Percentiles rank a stretch among this genome's conserved stretches.
phyloP scores from a whole-genome alignment of 306 rosid genomes.

The Corylus heterophylla region DNA sequence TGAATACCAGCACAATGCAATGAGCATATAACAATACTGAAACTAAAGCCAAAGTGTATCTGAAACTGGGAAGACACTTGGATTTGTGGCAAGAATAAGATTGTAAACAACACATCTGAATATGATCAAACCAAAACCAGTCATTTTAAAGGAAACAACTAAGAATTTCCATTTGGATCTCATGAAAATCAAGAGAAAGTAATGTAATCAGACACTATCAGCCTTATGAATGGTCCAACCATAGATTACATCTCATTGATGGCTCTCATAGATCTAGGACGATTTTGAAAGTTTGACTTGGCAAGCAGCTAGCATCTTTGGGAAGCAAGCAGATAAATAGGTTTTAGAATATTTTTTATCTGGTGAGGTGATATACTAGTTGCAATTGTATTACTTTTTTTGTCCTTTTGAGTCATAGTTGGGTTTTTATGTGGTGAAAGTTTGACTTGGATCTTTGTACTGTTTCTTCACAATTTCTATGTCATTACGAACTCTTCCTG shows the following conservation, averaged over 20 bases:
- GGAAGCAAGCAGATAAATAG: background rate
- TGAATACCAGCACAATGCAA: conserved; percentile 46
- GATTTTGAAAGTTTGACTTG: background rate
- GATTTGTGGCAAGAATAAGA: background rate
- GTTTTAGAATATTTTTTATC: background rate
- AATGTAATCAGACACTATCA: background rate
- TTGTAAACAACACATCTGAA: background rate
- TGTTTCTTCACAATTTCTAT: background rate
- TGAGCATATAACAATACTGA: conserved; percentile 26
- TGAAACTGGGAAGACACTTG: background rate
- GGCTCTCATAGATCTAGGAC: background rate
- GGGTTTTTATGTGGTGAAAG: background rate
- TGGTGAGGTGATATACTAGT: background rate
- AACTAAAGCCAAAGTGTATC: conserved; percentile 14
- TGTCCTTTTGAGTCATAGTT: background rate
- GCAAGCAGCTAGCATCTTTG: background rate
- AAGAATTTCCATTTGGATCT: background rate
- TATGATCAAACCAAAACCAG: background rate
- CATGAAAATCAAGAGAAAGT: background rate
- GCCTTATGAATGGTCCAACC: background rate
- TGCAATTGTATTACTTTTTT: background rate
- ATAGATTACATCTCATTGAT: no score
- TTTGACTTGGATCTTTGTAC: background rate
- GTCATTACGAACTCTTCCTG: background rate
- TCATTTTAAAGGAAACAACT: background rate